Percentiles rank a stretch among this genome's conserved stretches.
Conservation (phyloP, 2,329 filamentous ascomycete species). For the Arthrocladium fulminans region DNA sequence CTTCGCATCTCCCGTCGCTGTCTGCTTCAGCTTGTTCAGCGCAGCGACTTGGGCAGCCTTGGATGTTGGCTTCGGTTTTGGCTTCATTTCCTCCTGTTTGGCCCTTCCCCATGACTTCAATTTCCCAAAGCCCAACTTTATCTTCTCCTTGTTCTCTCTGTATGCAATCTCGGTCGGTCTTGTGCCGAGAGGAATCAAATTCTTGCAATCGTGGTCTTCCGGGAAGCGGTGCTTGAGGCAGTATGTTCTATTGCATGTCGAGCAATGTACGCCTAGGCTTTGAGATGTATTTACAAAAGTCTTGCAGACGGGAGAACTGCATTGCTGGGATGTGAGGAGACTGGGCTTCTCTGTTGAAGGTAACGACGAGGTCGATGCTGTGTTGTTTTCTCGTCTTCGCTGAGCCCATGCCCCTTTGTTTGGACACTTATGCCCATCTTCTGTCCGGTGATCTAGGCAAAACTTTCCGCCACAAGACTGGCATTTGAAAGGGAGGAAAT, state of each 20-base stretch:
- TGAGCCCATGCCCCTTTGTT: conserved; percentile 54
- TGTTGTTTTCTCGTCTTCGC: conserved; percentile 30
- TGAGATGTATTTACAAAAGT: conserved; percentile 44
- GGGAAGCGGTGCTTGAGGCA: conserved; percentile 44
- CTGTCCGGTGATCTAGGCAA: conserved; percentile 88
- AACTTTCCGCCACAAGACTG: conserved; percentile 76
- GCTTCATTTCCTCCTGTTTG: conserved; percentile 59
- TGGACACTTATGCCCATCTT: conserved; percentile 65
- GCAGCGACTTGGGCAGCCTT: conserved; percentile 58
- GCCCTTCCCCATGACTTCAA: conserved; percentile 71
- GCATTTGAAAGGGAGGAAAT: conserved; percentile 92
- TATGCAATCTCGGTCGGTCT: conserved; percentile 25
- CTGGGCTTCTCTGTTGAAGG: conserved; percentile 40
- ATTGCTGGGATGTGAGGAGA: conserved; percentile 48
- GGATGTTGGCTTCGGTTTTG: conserved; percentile 54
- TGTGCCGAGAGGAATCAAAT: conserved; percentile 55
- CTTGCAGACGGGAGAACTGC: conserved; percentile 42
- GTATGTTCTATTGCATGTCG: conserved; percentile 41
- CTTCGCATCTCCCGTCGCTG: conserved; percentile 82
- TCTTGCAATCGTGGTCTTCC: conserved; percentile 75
- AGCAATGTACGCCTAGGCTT: conserved; percentile 43
- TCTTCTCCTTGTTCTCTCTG: conserved; percentile 45
- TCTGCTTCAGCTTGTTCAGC: conserved; percentile 70
- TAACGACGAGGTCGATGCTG: conserved; percentile 23
- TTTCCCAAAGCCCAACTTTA: conserved; percentile 64